Conservation (phyloP, 1,139 yeast genomes). For the Waltiozyma sp. region DNA sequence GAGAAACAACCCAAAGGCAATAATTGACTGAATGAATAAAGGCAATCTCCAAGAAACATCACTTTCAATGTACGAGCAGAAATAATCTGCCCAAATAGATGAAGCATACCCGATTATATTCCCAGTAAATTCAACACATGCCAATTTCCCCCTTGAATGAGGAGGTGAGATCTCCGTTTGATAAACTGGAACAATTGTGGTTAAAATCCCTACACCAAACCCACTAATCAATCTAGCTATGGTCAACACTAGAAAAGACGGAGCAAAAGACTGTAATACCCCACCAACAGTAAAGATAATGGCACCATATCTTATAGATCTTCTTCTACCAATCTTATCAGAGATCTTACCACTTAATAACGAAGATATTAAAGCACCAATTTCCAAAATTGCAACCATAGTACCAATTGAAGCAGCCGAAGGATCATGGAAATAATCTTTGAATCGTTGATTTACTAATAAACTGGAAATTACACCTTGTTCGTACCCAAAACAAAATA, state of each 20-base stretch:
- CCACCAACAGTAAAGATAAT: conserved; percentile 77
- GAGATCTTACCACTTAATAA: conserved; percentile 68
- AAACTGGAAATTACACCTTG: conserved; percentile 89
- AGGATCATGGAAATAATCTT: conserved; percentile 63
- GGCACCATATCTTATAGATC: conserved; percentile 76
- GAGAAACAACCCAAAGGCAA: conserved; percentile 55
- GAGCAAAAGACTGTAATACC: conserved; percentile 50
- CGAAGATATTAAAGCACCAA: conserved; percentile 78
- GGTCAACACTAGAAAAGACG: conserved; percentile 40
- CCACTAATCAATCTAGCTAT: conserved; percentile 76
- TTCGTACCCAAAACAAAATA: conserved; percentile 79
- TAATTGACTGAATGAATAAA: conserved; percentile 59
- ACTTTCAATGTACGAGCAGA: conserved; percentile 48
- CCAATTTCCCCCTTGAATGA: conserved; percentile 76
- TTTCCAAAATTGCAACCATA: conserved; percentile 73
- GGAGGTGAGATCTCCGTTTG: conserved; percentile 90
- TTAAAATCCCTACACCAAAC: conserved; percentile 77
- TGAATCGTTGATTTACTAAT: conserved; percentile 62
- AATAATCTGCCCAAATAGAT: conserved; percentile 87
- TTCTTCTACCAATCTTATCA: conserved; percentile 70
- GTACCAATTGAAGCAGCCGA: conserved; percentile 60
- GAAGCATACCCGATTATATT: conserved; percentile 79
- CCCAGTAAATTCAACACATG: conserved; percentile 89
- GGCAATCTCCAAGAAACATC: conserved; percentile 74
- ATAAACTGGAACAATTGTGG: conserved; percentile 93